phyloP scores from a whole-genome alignment of 768 basidiomycete species.

The Lactarius deliciosus region DNA sequence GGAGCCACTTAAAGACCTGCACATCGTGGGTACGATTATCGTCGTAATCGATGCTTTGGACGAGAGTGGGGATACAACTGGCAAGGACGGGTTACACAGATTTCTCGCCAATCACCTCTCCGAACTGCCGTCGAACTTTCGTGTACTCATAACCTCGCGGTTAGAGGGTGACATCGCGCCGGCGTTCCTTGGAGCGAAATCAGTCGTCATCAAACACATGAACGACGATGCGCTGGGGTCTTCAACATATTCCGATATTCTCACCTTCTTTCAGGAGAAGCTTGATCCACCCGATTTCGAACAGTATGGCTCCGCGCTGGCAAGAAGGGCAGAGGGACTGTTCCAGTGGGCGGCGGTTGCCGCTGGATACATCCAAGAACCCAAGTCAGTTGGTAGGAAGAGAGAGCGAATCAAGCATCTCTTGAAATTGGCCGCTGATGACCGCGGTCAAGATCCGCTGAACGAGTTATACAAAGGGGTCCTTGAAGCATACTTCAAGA shows the following conservation, averaged over 20 bases:
- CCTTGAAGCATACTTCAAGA: neutral
- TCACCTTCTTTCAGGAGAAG: neutral
- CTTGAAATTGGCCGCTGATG: neutral
- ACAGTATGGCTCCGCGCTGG: neutral
- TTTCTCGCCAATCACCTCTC: neutral
- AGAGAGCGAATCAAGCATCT: neutral
- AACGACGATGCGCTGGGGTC: neutral
- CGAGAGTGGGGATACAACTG: conserved; percentile 1
- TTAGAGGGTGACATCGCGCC: neutral
- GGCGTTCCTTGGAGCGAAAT: neutral
- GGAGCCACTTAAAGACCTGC: neutral
- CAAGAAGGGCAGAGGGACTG: neutral
- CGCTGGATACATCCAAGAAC: neutral
- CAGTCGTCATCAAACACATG: neutral
- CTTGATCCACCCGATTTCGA: neutral
- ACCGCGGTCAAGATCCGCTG: neutral
- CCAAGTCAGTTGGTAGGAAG: neutral
- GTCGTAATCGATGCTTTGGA: conserved; percentile 4
- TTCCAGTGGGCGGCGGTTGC: conserved; percentile 2
- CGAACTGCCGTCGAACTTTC: conserved; percentile 2
- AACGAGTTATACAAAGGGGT: neutral
- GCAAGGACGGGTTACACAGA: neutral
- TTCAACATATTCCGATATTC: neutral
- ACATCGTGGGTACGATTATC: neutral
- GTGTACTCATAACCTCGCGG: conserved; percentile 4